These are phyloP conservation scores for Paramecium pentaurelia DNA, from an alignment of 73 alveolate genomes.

Conservation along the genomic window DNA sequence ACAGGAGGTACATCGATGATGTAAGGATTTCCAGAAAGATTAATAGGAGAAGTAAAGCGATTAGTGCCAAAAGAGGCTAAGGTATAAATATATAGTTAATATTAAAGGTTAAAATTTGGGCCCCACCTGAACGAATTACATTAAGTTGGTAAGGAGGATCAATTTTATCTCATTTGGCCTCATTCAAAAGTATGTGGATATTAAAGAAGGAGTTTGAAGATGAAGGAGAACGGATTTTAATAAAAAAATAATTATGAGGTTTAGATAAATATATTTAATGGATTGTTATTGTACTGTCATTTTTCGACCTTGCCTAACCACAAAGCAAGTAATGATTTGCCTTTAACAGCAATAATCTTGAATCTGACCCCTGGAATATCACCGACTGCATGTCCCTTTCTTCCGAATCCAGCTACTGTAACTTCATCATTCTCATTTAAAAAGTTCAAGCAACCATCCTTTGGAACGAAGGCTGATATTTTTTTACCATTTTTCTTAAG, in stretches of 20 bases:
- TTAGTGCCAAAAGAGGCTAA: constrained; percentile 81
- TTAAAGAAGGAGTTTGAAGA: constrained; percentile 60
- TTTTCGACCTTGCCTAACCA: constrained; percentile 78
- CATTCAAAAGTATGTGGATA: constrained; percentile 92
- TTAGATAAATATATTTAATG: neutral
- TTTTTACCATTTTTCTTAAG: constrained; percentile 74
- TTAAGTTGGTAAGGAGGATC: constrained; percentile 96
- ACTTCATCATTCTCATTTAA: constrained; percentile 81
- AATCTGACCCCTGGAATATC: constrained; percentile 83
- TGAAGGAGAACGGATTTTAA: constrained; percentile 57
- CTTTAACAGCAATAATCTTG: constrained; percentile 76
- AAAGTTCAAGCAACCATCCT: constrained; percentile 80
- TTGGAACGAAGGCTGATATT: constrained; percentile 77
- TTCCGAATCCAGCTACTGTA: constrained; percentile 79
- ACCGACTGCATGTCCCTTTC: constrained; percentile 86
- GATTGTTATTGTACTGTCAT: constrained; percentile 39
- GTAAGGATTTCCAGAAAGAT: constrained; percentile 62
- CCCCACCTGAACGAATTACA: constrained; percentile 81
- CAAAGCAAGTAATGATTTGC: constrained; percentile 73
- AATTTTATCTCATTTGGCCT: constrained; percentile 81
- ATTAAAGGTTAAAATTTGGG: constrained; percentile 69
- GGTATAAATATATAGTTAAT: constrained; percentile 62
- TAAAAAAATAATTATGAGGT: constrained; percentile 52
- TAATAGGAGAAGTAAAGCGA: constrained; percentile 67
- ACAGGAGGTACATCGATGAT: constrained; percentile 83